Conservation (phyloP, 192 early-diverging fungal genomes). For the Podila horticola region DNA sequence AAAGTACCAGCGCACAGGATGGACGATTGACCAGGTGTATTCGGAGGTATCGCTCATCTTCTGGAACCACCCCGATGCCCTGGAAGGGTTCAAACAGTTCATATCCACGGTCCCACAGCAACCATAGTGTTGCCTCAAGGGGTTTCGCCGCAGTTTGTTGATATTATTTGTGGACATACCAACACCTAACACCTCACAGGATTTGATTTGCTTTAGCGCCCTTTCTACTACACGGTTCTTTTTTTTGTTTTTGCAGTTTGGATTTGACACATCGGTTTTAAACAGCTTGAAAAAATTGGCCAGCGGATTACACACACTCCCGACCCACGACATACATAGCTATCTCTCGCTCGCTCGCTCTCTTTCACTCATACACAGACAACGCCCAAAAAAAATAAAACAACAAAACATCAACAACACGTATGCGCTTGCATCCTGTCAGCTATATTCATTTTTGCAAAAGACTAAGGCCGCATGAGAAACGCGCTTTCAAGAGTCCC, state of each 20-base stretch:
- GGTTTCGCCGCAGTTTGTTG: too few species aligned
- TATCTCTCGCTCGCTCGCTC: too few species aligned
- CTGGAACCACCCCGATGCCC: slow-evolving; percentile 47
- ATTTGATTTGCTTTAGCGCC: too few species aligned
- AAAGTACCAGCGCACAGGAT: slow-evolving; percentile 47
- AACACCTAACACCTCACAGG: too few species aligned
- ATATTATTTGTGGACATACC: too few species aligned
- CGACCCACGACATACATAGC: neutral
- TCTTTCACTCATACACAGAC: neutral
- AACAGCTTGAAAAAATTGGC: neutral
- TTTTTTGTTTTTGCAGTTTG: too few species aligned
- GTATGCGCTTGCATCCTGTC: neutral
- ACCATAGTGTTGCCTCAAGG: neutral
- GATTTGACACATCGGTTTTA: too few species aligned
- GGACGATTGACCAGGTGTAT: slow-evolving; percentile 53
- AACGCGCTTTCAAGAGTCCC: too few species aligned
- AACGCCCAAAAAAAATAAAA: neutral
- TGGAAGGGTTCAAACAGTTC: slow-evolving; percentile 46
- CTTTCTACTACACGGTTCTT: too few species aligned
- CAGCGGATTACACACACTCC: neutral
- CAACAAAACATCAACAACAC: neutral
- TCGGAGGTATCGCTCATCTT: slow-evolving; percentile 52
- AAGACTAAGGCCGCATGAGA: too few species aligned
- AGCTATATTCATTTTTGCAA: too few species aligned
- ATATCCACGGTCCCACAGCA: slow-evolving; percentile 32